Evolutionary conservation across 2,329 filamentous ascomycete genomes (phyloP), one percentile per base, ranked within the genome.

Genomic region (Daldinia sp.): DNA sequence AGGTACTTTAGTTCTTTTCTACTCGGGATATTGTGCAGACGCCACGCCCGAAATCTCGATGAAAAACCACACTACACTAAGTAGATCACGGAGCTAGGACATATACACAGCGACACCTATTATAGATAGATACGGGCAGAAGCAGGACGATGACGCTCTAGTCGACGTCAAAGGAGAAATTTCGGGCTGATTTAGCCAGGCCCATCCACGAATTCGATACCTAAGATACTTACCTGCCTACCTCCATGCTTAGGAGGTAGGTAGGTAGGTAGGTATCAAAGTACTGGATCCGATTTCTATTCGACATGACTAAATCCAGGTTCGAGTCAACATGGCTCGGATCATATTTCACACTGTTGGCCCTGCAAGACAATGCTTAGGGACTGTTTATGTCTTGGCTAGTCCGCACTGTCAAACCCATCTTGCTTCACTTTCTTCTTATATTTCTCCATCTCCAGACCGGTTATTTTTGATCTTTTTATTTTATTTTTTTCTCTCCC

Each of bases 1-100:
- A 66, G 67, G 67, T 69, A 63, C 68, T 43, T n/a, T 68, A 56
- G 50, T 63, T 56, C 39, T 45, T 53, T 63, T 62, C 58, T 70
- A 50, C 67, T 70, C 70, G 70, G 72, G 70, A 71, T 58, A 64
- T 68, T 69, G 68, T 74, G 72, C 72, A 74, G 71, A 56, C 72
- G 72, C 72, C 72, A 74, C 71, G 48, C 56, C 50, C 65, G 59
- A 68, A 58, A 66, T 63, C 67, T 68, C 67, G 67, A 71, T 70
- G 67, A 67, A 68, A 67, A 52, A 60, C 57, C 63, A 66, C 60
- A 67, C 62, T 57, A 67, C 62, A 67, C 69, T 57, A 67, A 68
- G 64, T 58, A 68, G 68, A 71, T 69, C 66, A 58, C 50, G 52
- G 64, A 67, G 63, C 64, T 67, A 58, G 68, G 64, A 63, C 65